Evolutionary conservation across 495 filamentous ascomycete genomes (phyloP).

Genomic region (Trichoderma gamsii): DNA sequence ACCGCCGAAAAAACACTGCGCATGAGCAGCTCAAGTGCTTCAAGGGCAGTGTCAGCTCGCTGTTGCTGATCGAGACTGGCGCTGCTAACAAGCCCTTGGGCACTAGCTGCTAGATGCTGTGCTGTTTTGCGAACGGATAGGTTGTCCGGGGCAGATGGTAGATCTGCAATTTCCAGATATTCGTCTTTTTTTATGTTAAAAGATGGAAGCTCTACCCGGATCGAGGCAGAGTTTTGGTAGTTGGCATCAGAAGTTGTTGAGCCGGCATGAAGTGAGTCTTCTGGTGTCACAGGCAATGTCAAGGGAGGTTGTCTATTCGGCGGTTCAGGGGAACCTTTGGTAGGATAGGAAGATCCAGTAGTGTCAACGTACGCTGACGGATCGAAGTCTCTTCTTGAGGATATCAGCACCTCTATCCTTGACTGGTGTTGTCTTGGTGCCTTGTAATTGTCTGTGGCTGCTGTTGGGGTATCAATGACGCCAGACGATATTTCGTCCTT

Average conservation of each 20-base stretch:
- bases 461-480: not conserved
- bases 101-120: constrained; percentile 33
- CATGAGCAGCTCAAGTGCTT: constrained; percentile 27
- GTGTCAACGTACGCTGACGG: not conserved
- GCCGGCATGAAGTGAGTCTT: not conserved
- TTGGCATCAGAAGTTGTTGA: not conserved
- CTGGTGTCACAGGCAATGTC: not conserved
- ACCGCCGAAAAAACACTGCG: constrained; percentile 68
- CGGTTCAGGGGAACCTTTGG: not conserved
- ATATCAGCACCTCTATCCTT: constrained; percentile 29
- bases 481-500: no score
- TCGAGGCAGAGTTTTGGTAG: constrained; percentile 1
- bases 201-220: constrained; percentile 35
- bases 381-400: constrained; percentile 30
- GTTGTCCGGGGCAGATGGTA: constrained; percentile 35
- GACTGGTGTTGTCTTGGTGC: constrained; percentile 20
- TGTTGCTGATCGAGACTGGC: constrained; percentile 65
- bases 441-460: not conserved
- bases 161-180: constrained; percentile 35
- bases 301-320: not conserved
- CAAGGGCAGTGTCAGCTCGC: constrained; percentile 65
- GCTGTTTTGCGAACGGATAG: constrained; percentile 37
- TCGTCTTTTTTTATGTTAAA: constrained; percentile 35
- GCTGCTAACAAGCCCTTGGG: constrained; percentile 39
- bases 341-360: not conserved